Percentiles rank a stretch among this genome's conserved stretches.
phyloP scores from a whole-genome alignment of 106 monocot species.

The Xerophyta viscosa region DNA sequence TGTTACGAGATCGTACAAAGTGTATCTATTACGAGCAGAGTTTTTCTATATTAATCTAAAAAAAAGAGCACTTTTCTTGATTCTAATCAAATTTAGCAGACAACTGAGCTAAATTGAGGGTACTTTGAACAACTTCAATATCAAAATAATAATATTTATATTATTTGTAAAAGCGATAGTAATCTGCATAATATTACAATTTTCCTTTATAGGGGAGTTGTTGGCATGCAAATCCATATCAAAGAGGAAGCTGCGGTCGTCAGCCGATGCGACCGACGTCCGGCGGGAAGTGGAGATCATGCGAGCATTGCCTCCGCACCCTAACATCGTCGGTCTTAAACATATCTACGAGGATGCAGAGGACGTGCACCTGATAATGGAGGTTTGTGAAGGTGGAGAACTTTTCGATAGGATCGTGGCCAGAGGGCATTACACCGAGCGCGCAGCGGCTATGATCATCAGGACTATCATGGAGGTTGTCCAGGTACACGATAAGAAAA shows the following conservation, averaged over 20 bases:
- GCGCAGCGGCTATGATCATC: constrained; percentile 24
- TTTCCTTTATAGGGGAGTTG: too few relatives aligned
- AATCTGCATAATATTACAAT: too few relatives aligned
- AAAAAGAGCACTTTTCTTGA: too few relatives aligned
- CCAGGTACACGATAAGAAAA: constrained; percentile 18
- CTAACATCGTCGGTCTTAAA: constrained; percentile 19
- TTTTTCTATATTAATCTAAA: too few relatives aligned
- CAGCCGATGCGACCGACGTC: constrained; percentile 11
- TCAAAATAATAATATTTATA: too few relatives aligned
- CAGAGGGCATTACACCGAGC: constrained; percentile 38
- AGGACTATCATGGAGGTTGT: constrained; percentile 37
- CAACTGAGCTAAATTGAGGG: too few relatives aligned
- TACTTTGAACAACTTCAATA: too few relatives aligned
- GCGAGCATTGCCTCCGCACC: constrained; percentile 13
- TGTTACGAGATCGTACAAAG: too few relatives aligned
- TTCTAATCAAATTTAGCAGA: too few relatives aligned
- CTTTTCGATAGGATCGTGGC: constrained; percentile 51
- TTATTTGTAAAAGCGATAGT: too few relatives aligned
- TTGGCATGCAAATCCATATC: constrained; percentile 33
- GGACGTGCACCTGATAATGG: constrained; percentile 57
- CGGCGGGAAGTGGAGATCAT: constrained; percentile 38
- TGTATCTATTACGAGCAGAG: too few relatives aligned
- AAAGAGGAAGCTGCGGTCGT: constrained; percentile 16
- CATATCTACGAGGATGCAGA: constrained; percentile 37
- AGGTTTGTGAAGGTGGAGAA: constrained; percentile 57